Evolutionary conservation across 2,329 filamentous ascomycete species (phyloP), one percentile per base, ranked within the genome.

Genomic region (Penicillium rolfsii): DNA sequence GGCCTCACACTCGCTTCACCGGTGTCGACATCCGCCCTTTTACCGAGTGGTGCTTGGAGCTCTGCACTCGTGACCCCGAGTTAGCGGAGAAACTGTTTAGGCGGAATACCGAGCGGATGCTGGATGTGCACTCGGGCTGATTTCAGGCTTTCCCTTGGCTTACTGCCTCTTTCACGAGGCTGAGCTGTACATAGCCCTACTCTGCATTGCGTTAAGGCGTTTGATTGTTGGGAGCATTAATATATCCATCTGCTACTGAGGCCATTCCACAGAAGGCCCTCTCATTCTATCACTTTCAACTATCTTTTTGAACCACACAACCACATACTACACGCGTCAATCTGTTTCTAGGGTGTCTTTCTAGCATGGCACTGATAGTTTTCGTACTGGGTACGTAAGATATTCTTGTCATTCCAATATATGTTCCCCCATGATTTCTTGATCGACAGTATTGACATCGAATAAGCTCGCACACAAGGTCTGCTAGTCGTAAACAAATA

Each of bases 1-100:
- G 86, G 86, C 86, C 86, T 22, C 85, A 88, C 71, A 89, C 87
- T 3, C 77, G 86, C 12, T 88, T 84, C 61, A 83, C 86, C 24
- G 82, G 81, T 2, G 65, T 86, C 2, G 82, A 88, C 67, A 83
- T 87, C 24, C 76, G 71, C 50, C 82, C 82, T 0, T 88, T 84
- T 70, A 79, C 86, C 30, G 79, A 85, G 60, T 77, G 73, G 55
- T 83, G 85, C 52, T 70, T 88, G 57, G 76, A 81, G 14, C 84
- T 84, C 80, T 86, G 84, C 64, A 79, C 75, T 1, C 74, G 77
- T 1, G 76, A 82, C 56, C 73, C 77, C 5, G 64, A 72, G 7
- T 70, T 85, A 40, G 73, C 80, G 24, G 77, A 83, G 55, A 80
- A 81, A 52, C 69, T 89, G 0, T 86, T 88, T 64, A 79, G 80